A percentile compares a stretch with the other conserved stretches of the same genome.
Conservation (phyloP, 179 eudicot genomes). For the Heliamphora pulchella region DNA sequence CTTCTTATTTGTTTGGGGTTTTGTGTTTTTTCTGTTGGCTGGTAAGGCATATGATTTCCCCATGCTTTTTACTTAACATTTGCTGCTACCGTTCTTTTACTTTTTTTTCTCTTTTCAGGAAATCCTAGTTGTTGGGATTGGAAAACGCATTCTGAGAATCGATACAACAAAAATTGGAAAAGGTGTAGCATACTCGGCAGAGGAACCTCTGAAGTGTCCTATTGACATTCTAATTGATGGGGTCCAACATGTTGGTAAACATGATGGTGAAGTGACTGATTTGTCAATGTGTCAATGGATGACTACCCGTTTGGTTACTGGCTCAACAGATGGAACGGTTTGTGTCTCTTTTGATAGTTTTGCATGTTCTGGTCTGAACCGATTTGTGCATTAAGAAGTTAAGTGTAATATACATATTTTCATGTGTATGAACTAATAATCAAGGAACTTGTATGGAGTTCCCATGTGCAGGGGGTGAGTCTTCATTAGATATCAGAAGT, state of each 20-base stretch:
- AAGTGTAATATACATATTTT: background rate
- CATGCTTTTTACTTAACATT: background rate
- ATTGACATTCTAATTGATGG: slow-evolving; percentile 78
- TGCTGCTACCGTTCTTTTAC: background rate
- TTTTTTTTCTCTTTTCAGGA: slow-evolving; percentile 41
- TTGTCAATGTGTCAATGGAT: slow-evolving; percentile 99
- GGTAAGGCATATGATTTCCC: background rate
- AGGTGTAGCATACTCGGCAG: slow-evolving; percentile 66
- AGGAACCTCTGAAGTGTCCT: slow-evolving; percentile 71
- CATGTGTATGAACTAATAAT: background rate
- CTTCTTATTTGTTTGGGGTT: background rate
- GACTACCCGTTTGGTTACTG: slow-evolving; percentile 95
- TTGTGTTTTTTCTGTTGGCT: background rate
- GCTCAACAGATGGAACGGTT: slow-evolving; percentile 96
- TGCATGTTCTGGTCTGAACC: background rate
- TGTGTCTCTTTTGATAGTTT: slow-evolving; percentile 23
- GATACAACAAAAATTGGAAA: slow-evolving; percentile 88
- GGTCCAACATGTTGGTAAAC: slow-evolving; percentile 83
- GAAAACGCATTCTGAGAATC: slow-evolving; percentile 58
- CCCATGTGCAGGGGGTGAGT: background rate
- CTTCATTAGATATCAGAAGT: background rate
- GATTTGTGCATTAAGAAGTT: background rate
- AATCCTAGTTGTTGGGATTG: slow-evolving; percentile 85
- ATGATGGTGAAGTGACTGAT: slow-evolving; percentile 95
- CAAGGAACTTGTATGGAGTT: background rate